Conservation (phyloP, 129 eudicot genomes). For the Dittrichia graveolens region DNA sequence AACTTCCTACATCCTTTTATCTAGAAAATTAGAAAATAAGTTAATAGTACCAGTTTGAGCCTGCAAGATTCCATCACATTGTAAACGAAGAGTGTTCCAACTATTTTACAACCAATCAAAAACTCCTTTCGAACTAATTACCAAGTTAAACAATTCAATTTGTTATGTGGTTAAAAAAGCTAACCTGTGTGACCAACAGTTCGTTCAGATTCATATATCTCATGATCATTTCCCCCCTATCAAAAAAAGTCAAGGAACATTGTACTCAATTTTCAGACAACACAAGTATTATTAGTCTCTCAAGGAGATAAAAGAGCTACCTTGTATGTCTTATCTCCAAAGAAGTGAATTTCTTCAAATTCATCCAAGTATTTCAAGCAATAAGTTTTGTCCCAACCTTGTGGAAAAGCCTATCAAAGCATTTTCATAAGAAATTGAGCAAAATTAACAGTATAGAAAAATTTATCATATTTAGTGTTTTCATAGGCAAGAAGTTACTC, state of each 20-base stretch:
- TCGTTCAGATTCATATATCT: constrained; percentile 77
- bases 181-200: constrained; percentile 95
- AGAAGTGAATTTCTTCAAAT: constrained; percentile 86
- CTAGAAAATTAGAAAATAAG: too few species aligned
- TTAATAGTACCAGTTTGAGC: neutral
- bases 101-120: constrained; percentile 16
- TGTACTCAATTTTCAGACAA: neutral
- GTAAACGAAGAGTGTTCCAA: neutral
- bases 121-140: neutral
- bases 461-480: neutral
- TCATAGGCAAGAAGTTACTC: constrained; percentile 38
- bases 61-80: constrained; percentile 4
- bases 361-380: constrained; percentile 89
- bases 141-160: neutral
- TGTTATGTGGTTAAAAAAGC: constrained; percentile 21
- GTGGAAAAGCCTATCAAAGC: constrained; percentile 79
- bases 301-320: constrained; percentile 30
- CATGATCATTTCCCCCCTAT: constrained; percentile 96
- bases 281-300: neutral
- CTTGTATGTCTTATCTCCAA: constrained; percentile 98
- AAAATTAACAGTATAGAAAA: neutral
- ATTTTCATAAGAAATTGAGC: constrained; percentile 6
- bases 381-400: constrained; percentile 98
- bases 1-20: too few species aligned
- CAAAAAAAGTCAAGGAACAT: constrained; percentile 24